Percentiles rank a stretch among this genome's conserved stretches.
Evolutionary conservation across 2,329 filamentous ascomycete genomes (phyloP).

Genomic region (Aspergillus nomiae): DNA sequence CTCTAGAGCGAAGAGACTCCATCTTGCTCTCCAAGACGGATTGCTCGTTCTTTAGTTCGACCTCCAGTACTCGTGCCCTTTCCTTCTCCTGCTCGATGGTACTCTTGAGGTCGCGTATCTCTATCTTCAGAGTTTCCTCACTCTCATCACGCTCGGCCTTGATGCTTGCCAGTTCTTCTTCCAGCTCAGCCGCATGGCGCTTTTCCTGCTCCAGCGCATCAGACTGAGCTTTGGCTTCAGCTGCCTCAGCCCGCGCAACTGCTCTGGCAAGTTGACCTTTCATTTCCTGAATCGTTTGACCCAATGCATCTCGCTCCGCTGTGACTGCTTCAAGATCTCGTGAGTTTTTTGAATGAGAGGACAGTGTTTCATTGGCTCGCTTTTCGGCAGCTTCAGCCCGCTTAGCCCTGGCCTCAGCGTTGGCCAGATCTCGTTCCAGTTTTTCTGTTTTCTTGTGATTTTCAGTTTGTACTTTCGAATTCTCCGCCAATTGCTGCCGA

Average conservation of each 20-base stretch:
- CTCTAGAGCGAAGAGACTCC: slow-evolving; percentile 79
- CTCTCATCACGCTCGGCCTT: slow-evolving; percentile 77
- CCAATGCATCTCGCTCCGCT: slow-evolving; percentile 64
- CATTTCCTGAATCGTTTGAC: slow-evolving; percentile 67
- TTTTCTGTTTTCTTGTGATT: slow-evolving; percentile 59
- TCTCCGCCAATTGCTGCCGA: slow-evolving; percentile 54
- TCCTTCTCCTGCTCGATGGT: slow-evolving; percentile 74
- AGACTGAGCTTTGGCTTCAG: slow-evolving; percentile 66
- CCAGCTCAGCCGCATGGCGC: slow-evolving; percentile 56
- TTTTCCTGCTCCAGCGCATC: slow-evolving; percentile 70
- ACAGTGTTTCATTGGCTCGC: slow-evolving; percentile 58
- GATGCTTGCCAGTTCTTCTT: slow-evolving; percentile 64
- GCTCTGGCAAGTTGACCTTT: slow-evolving; percentile 70
- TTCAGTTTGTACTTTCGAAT: slow-evolving; percentile 53
- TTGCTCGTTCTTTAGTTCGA: slow-evolving; percentile 79
- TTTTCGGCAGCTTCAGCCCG: slow-evolving; percentile 62
- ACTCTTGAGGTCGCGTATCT: slow-evolving; percentile 72
- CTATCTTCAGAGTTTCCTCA: slow-evolving; percentile 68
- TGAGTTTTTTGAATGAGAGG: slow-evolving; percentile 53
- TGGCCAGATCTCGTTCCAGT: slow-evolving; percentile 58
- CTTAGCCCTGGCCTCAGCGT: slow-evolving; percentile 58
- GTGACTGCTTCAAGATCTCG: slow-evolving; percentile 64
- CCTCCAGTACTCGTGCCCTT: slow-evolving; percentile 66
- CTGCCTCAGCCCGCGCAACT: slow-evolving; percentile 65
- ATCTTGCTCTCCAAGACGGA: slow-evolving; percentile 81